Evolutionary conservation across 2,329 filamentous ascomycete genomes (phyloP).

Genomic region (Colletotrichum brevisporum): DNA sequence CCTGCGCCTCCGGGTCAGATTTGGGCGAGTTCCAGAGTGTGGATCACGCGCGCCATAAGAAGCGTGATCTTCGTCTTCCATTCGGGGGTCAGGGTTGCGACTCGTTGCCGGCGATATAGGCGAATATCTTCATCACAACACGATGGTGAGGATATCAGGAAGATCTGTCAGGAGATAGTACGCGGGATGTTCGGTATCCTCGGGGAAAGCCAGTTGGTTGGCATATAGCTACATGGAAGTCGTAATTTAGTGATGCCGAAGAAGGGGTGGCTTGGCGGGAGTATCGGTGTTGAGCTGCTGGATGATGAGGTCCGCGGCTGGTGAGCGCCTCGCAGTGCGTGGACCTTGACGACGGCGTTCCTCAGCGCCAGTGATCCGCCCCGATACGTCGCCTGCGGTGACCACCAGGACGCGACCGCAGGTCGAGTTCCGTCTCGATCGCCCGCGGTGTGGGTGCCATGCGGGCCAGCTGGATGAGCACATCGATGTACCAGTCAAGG

Average conservation of each 20-base stretch:
- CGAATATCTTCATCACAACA: conserved; percentile 89
- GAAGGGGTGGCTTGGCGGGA: conserved; percentile 67
- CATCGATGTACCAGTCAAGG: conserved; percentile 98
- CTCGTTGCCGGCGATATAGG: conserved; percentile 77
- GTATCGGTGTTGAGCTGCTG: conserved; percentile 68
- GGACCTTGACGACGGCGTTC: conserved; percentile 93
- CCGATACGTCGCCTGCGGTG: conserved; percentile 69
- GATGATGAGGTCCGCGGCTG: conserved; percentile 85
- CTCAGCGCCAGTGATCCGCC: conserved; percentile 84
- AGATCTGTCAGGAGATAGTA: conserved; percentile 68
- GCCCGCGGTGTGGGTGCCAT: conserved; percentile 69
- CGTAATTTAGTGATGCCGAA: conserved; percentile 79
- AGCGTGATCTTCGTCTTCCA: conserved; percentile 82
- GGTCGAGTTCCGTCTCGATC: conserved; percentile 55
- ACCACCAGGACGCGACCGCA: no score
- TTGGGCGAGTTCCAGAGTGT: conserved; percentile 88
- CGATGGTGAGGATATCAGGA: conserved; percentile 79
- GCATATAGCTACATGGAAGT: no score
- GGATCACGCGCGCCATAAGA: conserved; percentile 84
- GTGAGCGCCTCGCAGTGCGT: conserved; percentile 83
- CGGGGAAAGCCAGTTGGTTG: conserved; percentile 76
- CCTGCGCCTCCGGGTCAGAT: conserved; percentile 97
- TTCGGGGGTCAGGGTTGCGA: conserved; percentile 76
- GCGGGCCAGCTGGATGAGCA: conserved; percentile 87
- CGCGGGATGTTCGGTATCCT: conserved; percentile 81